Percentiles rank a stretch among this genome's conserved stretches.
These are phyloP conservation scores for Quercus tomentella DNA, from an alignment of 331 rosid species.

Conservation along the genomic window DNA sequence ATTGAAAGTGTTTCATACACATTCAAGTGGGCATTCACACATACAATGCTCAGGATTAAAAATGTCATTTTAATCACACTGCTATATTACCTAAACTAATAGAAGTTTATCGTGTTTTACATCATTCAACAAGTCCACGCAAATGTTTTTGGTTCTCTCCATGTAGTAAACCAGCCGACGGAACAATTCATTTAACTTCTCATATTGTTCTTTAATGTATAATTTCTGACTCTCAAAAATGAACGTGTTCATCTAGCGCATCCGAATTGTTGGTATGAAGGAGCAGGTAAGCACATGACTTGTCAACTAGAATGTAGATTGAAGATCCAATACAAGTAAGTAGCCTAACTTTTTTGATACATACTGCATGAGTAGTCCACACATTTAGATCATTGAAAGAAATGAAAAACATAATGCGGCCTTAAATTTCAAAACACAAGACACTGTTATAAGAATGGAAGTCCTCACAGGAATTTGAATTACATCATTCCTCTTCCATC, in stretches of 20 bases:
- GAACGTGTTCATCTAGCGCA: not conserved
- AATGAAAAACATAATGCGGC: not conserved
- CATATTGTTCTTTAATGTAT: not conserved
- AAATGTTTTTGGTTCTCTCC: not conserved
- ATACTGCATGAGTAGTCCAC: not conserved
- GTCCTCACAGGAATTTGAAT: conserved; percentile 46
- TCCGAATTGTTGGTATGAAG: not conserved
- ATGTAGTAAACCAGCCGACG: not conserved
- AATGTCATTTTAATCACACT: not conserved
- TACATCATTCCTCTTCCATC: conserved; percentile 49
- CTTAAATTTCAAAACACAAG: not conserved
- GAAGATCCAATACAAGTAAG: not conserved
- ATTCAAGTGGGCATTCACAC: not conserved
- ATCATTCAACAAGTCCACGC: not conserved
- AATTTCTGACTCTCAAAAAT: not conserved
- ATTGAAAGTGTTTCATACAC: not conserved
- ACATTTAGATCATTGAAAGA: not conserved
- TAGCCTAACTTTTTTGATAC: not conserved
- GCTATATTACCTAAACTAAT: not conserved
- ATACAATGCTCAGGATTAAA: not conserved
- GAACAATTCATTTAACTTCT: not conserved
- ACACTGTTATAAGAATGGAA: not conserved
- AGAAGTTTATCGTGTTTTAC: not conserved
- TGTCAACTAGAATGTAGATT: not conserved
- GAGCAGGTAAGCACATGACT: not conserved